Percentiles rank a stretch among this genome's conserved stretches.
Conservation (phyloP, 1,284 basidiomycete species). For the Pseudozyma pruni region DNA sequence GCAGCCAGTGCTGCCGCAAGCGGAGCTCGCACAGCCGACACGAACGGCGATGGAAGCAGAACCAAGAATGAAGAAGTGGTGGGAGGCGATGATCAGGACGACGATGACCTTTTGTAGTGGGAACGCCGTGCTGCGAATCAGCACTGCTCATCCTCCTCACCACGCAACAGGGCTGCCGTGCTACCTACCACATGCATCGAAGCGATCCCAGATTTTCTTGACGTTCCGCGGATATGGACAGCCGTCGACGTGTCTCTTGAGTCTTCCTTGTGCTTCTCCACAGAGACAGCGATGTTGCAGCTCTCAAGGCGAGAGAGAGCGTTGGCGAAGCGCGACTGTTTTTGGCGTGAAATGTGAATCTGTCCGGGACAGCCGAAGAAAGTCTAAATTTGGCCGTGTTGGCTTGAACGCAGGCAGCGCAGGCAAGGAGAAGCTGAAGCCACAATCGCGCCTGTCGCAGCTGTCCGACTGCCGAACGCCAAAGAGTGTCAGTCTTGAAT, state of each 20-base stretch:
- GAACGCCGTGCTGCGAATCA: too few relatives aligned
- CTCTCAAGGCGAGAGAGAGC: too few relatives aligned
- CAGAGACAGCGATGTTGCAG: too few relatives aligned
- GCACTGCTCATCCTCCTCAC: constrained; percentile 2
- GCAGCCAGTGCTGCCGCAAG: constrained; percentile 71
- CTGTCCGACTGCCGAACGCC: too few relatives aligned
- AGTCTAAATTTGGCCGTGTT: not conserved
- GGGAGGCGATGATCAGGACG: constrained; percentile 60
- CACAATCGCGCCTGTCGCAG: too few relatives aligned
- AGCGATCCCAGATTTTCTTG: too few relatives aligned
- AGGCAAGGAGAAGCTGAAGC: not conserved
- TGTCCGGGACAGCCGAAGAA: too few relatives aligned
- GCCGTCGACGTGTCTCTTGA: constrained; percentile 13
- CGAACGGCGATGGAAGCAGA: constrained; percentile 70
- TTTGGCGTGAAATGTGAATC: too few relatives aligned
- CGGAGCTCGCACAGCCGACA: constrained; percentile 74
- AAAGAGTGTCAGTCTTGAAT: too few relatives aligned
- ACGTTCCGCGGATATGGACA: constrained; percentile 8
- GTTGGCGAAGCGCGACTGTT: too few relatives aligned
- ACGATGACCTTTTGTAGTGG: constrained; percentile 62
- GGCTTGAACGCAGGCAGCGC: not conserved
- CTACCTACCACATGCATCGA: too few relatives aligned
- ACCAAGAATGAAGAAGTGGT: constrained; percentile 54
- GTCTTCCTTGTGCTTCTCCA: constrained; percentile 1
- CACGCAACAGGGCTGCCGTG: constrained; percentile 1